Base-by-base conservation (phyloP, 805 yeast genomes). In the Schwanniomyces vanrijiae region DNA sequence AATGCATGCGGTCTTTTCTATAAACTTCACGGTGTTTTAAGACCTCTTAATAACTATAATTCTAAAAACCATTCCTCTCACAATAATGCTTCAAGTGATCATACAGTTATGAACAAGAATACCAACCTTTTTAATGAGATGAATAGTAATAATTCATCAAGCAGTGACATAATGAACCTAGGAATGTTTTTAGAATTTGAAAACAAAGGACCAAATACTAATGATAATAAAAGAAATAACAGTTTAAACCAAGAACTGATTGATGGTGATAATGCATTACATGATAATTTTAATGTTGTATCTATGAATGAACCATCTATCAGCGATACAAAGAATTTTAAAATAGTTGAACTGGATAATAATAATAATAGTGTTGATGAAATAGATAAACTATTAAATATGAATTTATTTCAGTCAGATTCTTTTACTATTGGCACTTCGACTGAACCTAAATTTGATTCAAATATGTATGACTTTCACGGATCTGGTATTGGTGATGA, bases 1-100 rank as follows among this genome's bases (percentile, higher is more conserved):
- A 73, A 73, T 52, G 78, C 77, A 1, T 73, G 78, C 49, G 78
- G 78, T 6, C 62, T 73, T 34, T 73, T 73, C 50, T 71, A 69
- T 52, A 73, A 73, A 52, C 57, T 73, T 29, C 78, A 73, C 48
- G 78, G 78, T 5, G 73, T 71, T 3, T 65, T 72, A 54, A 59
- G 78, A 18, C 78, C 78, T 3, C 56, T 72, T 33, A 66, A 61
- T 51, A 55, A 58, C 29, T 16, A 37, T 31, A 9, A 8, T 16
- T 11, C 39, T 2, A 28, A 13, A 8, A 14, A 31, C 13, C 11
- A 9, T 6, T 7, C 11, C 10, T 7, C 7, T 20, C n/a, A 31
- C 3, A 53, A 38, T 21, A 45, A 37, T 26, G 18, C 46, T 18
- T 28, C 39, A 42, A 51, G 45, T 24, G 69, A 64, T 44, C 52